Evolutionary conservation across 352 stramenopile genomes (phyloP).

Genomic region (Aphanomyces astaci): DNA sequence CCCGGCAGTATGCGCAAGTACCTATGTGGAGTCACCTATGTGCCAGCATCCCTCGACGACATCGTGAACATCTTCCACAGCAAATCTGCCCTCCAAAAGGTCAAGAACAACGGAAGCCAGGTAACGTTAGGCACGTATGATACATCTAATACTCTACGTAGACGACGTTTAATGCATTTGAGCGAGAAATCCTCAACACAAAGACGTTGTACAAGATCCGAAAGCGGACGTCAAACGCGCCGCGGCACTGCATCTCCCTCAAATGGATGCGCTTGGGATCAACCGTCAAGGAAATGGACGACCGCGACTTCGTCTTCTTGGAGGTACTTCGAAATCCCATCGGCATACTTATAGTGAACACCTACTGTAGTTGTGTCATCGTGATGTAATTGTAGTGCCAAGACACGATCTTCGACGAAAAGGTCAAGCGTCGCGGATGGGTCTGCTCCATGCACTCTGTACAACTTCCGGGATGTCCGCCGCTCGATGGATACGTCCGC

Average conservation of each 20-base stretch:
- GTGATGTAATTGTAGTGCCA: constrained; percentile 57
- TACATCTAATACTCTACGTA: neutral
- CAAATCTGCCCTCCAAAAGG: constrained; percentile 9
- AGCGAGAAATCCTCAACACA: constrained; percentile 20
- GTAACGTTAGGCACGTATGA: neutral
- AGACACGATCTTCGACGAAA: constrained; percentile 61
- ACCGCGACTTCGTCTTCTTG: constrained; percentile 21
- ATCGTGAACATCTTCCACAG: constrained; percentile 18
- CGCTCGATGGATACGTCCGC: constrained; percentile 58
- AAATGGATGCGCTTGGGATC: constrained; percentile 22
- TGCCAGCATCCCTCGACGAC: constrained; percentile 8
- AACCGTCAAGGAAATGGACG: constrained; percentile 9
- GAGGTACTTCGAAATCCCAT: constrained; percentile 1
- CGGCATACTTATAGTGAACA: no score
- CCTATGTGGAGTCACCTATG: constrained; percentile 15
- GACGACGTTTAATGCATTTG: constrained; percentile 14
- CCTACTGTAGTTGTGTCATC: no score
- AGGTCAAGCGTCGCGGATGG: constrained; percentile 55
- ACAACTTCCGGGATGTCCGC: constrained; percentile 61
- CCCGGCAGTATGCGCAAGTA: neutral
- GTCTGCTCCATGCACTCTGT: constrained; percentile 81
- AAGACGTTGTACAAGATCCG: constrained; percentile 20
- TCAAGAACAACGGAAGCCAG: neutral
- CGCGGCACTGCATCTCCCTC: constrained; percentile 14
- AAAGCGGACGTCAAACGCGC: constrained; percentile 9